Conservation (phyloP, 2,329 filamentous ascomycete species). For the Teratosphaeria gauchensis region DNA sequence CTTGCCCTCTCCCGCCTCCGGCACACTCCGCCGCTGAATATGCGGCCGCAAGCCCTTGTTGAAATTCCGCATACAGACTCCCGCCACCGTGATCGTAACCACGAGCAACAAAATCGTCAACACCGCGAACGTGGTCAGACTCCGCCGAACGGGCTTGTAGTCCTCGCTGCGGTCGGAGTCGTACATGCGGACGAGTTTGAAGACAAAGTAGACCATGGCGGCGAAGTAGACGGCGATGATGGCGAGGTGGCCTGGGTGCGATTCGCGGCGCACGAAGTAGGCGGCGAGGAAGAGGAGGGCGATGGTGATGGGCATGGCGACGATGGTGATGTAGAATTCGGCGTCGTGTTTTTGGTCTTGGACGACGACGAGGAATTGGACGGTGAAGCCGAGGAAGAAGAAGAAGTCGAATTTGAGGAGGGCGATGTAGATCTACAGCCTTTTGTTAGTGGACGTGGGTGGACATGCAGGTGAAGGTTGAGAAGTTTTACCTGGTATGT, state of each 20-base stretch:
- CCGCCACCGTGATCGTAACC: constrained; percentile 76
- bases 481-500: constrained; percentile 70
- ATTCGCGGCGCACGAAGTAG: constrained; percentile 76
- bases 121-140: constrained; percentile 85
- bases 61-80: constrained; percentile 85
- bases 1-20: constrained; percentile 40
- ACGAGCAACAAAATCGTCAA: constrained; percentile 85
- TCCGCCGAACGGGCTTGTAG: constrained; percentile 73
- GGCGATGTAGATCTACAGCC: constrained; percentile 82
- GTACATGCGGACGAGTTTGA: constrained; percentile 97
- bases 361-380: constrained; percentile 94
- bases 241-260: constrained; percentile 62
- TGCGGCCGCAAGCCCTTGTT: constrained; percentile 81
- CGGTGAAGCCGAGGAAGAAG: constrained; percentile 98
- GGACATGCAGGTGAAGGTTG: neutral
- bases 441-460: neutral
- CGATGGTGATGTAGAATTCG: constrained; percentile 80
- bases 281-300: constrained; percentile 76
- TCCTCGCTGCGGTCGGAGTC: constrained; percentile 41
- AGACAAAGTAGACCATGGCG: constrained; percentile 88
- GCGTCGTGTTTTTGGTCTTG: constrained; percentile 52
- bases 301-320: constrained; percentile 85
- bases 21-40: constrained; percentile 52
- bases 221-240: constrained; percentile 80
- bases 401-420: constrained; percentile 99